Percentiles rank a stretch among this genome's conserved stretches.
Conservation (phyloP, 805 yeast species). For the Starmerella davenportii region DNA sequence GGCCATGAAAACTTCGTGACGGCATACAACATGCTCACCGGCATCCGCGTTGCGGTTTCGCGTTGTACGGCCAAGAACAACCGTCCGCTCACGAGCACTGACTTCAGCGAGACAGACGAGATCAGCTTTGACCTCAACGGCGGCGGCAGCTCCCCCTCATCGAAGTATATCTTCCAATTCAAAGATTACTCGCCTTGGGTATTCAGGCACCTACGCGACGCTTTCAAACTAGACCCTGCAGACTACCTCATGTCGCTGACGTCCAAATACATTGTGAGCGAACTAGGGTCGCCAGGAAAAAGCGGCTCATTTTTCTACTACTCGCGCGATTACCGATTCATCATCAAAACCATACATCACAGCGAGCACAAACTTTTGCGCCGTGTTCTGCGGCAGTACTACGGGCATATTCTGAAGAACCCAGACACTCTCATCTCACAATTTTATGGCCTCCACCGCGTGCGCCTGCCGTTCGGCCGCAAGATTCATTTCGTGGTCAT, state of each 20-base stretch:
- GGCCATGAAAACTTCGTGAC: conserved; percentile 86
- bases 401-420: conserved; percentile 58
- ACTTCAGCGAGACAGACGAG: conserved; percentile 57
- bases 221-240: conserved; percentile 85
- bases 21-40: conserved; percentile 95
- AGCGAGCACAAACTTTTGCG: conserved; percentile 77
- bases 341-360: conserved; percentile 89
- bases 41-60: conserved; percentile 87
- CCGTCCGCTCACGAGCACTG: conserved; percentile 50
- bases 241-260: conserved; percentile 86
- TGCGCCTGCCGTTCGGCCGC: conserved; percentile 67
- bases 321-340: conserved; percentile 81
- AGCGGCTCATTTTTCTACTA: conserved; percentile 93
- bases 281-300: conserved; percentile 89
- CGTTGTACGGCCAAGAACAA: conserved; percentile 67
- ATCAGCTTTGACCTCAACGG: conserved; percentile 70
- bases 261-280: conserved; percentile 79
- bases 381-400: conserved; percentile 53
- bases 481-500: conserved; percentile 86
- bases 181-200: conserved; percentile 94
- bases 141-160: conserved; percentile 76
- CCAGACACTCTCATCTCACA: conserved; percentile 88
- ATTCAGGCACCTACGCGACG: conserved; percentile 60
- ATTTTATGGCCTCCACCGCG: conserved; percentile 86
- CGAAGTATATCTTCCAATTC: conserved; percentile 88